Base-by-base conservation (phyloP, 345 rosid species). In the Viola odorata region DNA sequence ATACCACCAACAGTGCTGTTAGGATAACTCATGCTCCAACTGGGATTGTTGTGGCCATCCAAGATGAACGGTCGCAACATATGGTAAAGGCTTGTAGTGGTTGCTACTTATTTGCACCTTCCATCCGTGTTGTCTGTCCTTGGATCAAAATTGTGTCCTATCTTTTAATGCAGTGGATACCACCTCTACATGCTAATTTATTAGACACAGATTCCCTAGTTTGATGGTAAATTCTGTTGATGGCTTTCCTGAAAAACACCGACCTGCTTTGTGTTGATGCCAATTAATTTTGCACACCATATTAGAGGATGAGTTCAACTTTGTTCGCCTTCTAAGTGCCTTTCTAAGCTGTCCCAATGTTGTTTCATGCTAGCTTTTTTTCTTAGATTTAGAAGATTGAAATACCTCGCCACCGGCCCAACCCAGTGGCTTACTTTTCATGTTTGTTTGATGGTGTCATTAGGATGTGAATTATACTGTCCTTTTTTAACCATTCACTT, bases 1-100 rank as follows among this genome's bases (percentile, higher is more conserved):
- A 94, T 77, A 94, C 97, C 51, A 90, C 99, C 52, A 84, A 90
- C 69, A 90, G 99, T 58, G 99, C 97, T 16, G 97, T 94, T 68
- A 80, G 97, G 68, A 76, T 88, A 66, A 85, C 87, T 57, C 97
- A 90, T 80, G 65, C 80, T 61, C 89, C 91, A 23, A 77, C 88
- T 10, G 96, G 97, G 65, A 82, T 90, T 39, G 83, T 79, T 11
- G 89, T 94, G 62, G 67, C 95, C 64, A 86, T 94, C 74, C 99
- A 94, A 80, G 99, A 94, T 57, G 97, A 90, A 80, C 79, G 96
- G 67, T 94, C 97, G 52, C 99, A 94, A 64, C 99, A 94, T 71
- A 86, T 83, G 99, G 99, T 90, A 85, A 67, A 56, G 55, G 61
- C 41, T 70, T 39, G 53, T 14, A 32, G 38, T 45, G 37, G 37